Percentiles rank a stretch among this genome's conserved stretches.
phyloP scores from a whole-genome alignment of 2,329 filamentous ascomycete genomes.

The Pyrenochaeta sp. region DNA sequence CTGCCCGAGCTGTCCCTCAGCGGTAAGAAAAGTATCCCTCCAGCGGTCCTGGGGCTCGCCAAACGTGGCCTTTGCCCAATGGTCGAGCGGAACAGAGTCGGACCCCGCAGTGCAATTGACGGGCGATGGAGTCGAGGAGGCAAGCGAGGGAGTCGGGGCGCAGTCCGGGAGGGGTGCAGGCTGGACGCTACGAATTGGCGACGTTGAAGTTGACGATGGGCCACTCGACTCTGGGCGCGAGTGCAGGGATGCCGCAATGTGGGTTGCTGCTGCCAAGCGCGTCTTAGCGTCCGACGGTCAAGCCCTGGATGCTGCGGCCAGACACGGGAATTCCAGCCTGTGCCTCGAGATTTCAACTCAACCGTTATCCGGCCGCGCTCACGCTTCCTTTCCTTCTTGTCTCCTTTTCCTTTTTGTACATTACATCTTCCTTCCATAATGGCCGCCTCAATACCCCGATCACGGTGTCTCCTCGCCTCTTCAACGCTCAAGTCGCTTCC shows the following conservation, averaged over 20 bases:
- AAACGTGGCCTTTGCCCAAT: constrained; percentile 45
- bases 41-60: constrained; percentile 41
- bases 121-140: constrained; percentile 3
- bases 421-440: constrained; percentile 21
- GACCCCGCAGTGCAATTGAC: constrained; percentile 16
- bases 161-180: constrained; percentile 10
- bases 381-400: background rate
- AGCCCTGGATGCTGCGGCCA: constrained; percentile 26
- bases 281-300: constrained; percentile 14
- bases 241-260: constrained; percentile 44
- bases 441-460: constrained; percentile 42
- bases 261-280: constrained; percentile 29
- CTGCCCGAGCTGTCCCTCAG: constrained; percentile 29
- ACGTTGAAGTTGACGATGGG: constrained; percentile 47
- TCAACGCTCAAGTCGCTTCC: constrained; percentile 26
- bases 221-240: constrained; percentile 33
- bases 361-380: background rate
- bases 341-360: background rate
- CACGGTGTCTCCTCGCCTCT: constrained; percentile 39
- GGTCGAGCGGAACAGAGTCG: constrained; percentile 11
- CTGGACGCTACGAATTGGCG: constrained; percentile 36
- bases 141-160: constrained; percentile 5
- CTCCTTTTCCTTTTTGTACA: background rate
- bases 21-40: constrained; percentile 33
- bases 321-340: constrained; percentile 30